Conservation (phyloP, 768 basidiomycete genomes). For the Postia placenta region DNA sequence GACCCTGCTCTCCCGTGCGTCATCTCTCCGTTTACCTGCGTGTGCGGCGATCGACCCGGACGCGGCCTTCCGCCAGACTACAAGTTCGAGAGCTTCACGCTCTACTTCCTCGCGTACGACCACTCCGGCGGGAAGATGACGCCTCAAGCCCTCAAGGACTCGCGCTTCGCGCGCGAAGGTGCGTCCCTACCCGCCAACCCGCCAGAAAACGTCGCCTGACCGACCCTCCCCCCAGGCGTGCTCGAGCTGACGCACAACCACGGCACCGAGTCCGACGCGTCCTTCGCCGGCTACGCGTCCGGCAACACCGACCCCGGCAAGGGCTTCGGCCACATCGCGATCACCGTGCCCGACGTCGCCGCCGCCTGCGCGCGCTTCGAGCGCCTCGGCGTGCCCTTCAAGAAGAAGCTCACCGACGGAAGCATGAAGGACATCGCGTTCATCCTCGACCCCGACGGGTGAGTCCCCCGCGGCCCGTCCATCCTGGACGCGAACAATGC, state of each 20-base stretch:
- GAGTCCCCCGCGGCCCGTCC: conserved; percentile 4
- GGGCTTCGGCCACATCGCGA: conserved; percentile 84
- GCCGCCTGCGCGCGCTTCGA: conserved; percentile 80
- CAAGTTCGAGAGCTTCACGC: conserved; percentile 55
- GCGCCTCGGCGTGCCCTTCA: conserved; percentile 69
- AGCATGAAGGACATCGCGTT: conserved; percentile 83
- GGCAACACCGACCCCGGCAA: conserved; percentile 80
- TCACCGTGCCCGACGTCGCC: conserved; percentile 76
- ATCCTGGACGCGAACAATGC: neutral
- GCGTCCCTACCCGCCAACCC: conserved; percentile 3
- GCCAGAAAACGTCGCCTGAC: neutral
- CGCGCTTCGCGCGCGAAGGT: conserved; percentile 65
- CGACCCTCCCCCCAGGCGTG: conserved; percentile 38
- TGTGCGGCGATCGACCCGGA: neutral
- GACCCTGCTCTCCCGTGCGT: conserved; percentile 58
- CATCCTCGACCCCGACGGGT: conserved; percentile 80
- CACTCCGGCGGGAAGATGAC: conserved; percentile 44
- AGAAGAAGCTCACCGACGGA: conserved; percentile 81
- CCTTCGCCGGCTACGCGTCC: conserved; percentile 74
- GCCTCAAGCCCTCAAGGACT: conserved; percentile 44
- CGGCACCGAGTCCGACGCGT: conserved; percentile 74
- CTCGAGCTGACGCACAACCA: conserved; percentile 86
- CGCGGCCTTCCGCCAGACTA: conserved; percentile 34
- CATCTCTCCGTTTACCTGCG: conserved; percentile 3
- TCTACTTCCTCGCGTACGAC: conserved; percentile 85